Evolutionary conservation across 2,329 filamentous ascomycete genomes (phyloP).

Genomic region (Curvularia verruculosa): DNA sequence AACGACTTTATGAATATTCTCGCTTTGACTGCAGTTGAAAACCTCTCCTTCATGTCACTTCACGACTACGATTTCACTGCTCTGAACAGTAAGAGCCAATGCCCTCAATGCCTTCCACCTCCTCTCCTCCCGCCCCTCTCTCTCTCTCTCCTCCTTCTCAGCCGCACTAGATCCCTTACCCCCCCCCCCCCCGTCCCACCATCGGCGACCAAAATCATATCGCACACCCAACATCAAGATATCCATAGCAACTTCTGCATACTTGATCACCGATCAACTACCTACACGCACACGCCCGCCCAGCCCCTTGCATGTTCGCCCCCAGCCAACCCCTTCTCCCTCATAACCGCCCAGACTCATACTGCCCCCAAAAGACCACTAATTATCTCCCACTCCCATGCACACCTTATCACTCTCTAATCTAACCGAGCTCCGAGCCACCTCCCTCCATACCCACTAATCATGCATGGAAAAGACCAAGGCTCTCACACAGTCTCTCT

Average conservation of each 20-base stretch:
- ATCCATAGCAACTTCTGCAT: not conserved
- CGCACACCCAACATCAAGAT: not conserved
- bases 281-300: not conserved
- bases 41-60: not conserved
- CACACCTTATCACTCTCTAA: not conserved
- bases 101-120: not conserved
- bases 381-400: conserved; percentile 7
- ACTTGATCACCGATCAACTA: not conserved
- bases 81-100: not conserved
- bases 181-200: not conserved
- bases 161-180: not conserved
- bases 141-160: no score
- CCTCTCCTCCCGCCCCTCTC: no score
- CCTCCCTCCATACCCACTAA: no score
- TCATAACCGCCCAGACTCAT: conserved; percentile 1
- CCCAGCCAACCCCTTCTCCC: no score
- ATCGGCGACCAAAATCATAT: not conserved
- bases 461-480: no score
- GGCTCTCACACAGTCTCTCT: no score
- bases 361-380: conserved; percentile 4
- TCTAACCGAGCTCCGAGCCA: not conserved
- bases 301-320: not conserved
- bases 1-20: conserved; percentile 8
- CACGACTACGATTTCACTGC: no score
- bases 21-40: not conserved